phyloP scores from a whole-genome alignment of 2,329 filamentous ascomycete species.

The Fonsecaea pugnacius region DNA sequence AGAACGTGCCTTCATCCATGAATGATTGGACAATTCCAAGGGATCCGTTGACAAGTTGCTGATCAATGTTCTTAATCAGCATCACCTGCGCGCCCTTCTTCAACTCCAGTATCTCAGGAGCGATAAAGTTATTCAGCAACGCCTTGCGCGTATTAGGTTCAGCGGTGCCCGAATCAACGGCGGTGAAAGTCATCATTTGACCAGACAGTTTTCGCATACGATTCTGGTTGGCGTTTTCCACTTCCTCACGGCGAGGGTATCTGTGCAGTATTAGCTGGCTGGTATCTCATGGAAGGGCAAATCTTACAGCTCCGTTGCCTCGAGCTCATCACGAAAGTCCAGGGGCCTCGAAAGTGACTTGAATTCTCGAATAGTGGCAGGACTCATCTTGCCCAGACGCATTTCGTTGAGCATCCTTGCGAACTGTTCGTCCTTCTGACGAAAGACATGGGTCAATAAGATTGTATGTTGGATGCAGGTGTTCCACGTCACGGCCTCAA shows the following conservation, averaged over 20 bases:
- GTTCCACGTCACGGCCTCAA: constrained; percentile 88
- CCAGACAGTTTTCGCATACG: constrained; percentile 76
- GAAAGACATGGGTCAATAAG: constrained; percentile 91
- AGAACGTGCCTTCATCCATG: constrained; percentile 70
- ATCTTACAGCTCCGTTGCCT: constrained; percentile 79
- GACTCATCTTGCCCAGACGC: constrained; percentile 80
- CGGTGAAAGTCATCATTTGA: constrained; percentile 68
- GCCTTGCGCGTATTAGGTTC: constrained; percentile 74
- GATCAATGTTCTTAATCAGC: constrained; percentile 99
- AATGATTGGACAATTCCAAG: constrained; percentile 83
- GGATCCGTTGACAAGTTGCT: constrained; percentile 89
- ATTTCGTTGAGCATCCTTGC: constrained; percentile 97
- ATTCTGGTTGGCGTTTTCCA: constrained; percentile 79
- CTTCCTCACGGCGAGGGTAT: constrained; percentile 87
- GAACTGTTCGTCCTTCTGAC: constrained; percentile 88
- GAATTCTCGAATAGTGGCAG: constrained; percentile 78
- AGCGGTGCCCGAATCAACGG: constrained; percentile 71
- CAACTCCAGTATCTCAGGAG: constrained; percentile 75
- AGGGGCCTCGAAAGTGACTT: constrained; percentile 72
- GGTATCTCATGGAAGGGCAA: neutral
- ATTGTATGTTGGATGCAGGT: constrained; percentile 96
- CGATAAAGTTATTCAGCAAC: constrained; percentile 88
- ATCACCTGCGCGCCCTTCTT: constrained; percentile 97
- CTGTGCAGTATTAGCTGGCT: constrained; percentile 43
- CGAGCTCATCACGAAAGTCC: constrained; percentile 72